A percentile compares a stretch with the other conserved stretches of the same genome.
These are phyloP conservation scores for Taphrina flavorubra DNA, from an alignment of 1,139 yeast genomes.

Conservation along the genomic window DNA sequence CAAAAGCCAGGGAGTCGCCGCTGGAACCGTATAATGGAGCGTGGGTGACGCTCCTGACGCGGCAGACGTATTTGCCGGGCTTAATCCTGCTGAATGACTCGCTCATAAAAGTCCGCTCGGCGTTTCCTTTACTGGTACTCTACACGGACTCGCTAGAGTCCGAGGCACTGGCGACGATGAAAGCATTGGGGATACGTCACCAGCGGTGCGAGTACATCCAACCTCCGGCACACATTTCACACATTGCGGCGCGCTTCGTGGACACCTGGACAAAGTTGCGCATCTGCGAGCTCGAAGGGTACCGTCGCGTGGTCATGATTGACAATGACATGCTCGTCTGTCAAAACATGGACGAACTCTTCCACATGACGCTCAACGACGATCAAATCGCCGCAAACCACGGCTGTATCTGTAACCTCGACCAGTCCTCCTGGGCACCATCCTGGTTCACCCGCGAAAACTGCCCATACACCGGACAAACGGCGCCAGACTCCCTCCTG, in stretches of 20 bases:
- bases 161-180: conserved; percentile 10
- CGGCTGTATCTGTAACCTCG: conserved; percentile 66
- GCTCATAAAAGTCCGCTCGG: conserved; percentile 54
- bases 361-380: conserved; percentile 55
- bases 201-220: conserved; percentile 3
- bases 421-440: conserved; percentile 31
- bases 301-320: conserved; percentile 60
- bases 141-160: conserved; percentile 48
- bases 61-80: conserved; percentile 59
- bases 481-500: conserved; percentile 5
- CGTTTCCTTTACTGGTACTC: conserved; percentile 59
- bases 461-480: conserved; percentile 22
- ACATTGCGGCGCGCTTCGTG: conserved; percentile 54
- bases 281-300: conserved; percentile 59
- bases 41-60: conserved; percentile 64
- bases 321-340: conserved; percentile 66
- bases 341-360: conserved; percentile 63
- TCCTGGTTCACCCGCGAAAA: conserved; percentile 15
- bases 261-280: conserved; percentile 67
- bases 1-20: neutral
- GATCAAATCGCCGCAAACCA: conserved; percentile 61
- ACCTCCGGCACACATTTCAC: conserved; percentile 14
- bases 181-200: conserved; percentile 1
- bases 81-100: conserved; percentile 59
- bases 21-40: conserved; percentile 20